phyloP scores from a whole-genome alignment of 768 basidiomycete species.

The Gautieria morchelliformis region DNA sequence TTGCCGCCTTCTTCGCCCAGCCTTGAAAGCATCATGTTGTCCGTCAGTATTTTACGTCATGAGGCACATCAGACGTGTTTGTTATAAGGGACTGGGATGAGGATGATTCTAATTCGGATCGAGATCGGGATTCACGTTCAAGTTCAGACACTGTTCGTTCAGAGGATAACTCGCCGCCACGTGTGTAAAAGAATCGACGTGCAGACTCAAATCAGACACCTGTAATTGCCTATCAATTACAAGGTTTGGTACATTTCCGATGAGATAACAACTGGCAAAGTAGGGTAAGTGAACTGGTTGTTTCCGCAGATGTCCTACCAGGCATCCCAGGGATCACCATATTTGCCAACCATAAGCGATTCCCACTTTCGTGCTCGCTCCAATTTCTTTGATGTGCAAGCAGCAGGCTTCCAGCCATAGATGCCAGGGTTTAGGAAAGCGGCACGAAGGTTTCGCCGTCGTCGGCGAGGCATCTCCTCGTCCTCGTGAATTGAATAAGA shows the following conservation, averaged over 20 bases:
- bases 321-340: conserved; percentile 7
- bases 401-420: conserved; percentile 1
- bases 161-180: not conserved
- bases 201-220: not conserved
- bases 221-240: not conserved
- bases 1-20: conserved; percentile 1
- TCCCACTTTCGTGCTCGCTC: too few species aligned
- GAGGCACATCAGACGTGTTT: conserved; percentile 55
- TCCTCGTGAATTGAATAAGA: not conserved
- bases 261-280: not conserved
- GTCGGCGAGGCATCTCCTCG: not conserved
- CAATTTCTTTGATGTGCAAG: not conserved
- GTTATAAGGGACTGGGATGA: conserved; percentile 28
- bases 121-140: conserved; percentile 20
- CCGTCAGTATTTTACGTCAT: conserved; percentile 43
- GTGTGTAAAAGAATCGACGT: not conserved
- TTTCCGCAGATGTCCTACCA: not conserved
- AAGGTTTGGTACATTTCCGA: not conserved
- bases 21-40: not conserved
- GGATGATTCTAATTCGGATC: conserved; percentile 23
- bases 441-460: conserved; percentile 6
- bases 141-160: not conserved
- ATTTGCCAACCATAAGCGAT: conserved; percentile 2
- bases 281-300: not conserved
- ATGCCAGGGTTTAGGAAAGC: conserved; percentile 4